Evolutionary conservation across 1,284 basidiomycete genomes (phyloP).

Genomic region (Cutaneotrichosporon cyanovorans): DNA sequence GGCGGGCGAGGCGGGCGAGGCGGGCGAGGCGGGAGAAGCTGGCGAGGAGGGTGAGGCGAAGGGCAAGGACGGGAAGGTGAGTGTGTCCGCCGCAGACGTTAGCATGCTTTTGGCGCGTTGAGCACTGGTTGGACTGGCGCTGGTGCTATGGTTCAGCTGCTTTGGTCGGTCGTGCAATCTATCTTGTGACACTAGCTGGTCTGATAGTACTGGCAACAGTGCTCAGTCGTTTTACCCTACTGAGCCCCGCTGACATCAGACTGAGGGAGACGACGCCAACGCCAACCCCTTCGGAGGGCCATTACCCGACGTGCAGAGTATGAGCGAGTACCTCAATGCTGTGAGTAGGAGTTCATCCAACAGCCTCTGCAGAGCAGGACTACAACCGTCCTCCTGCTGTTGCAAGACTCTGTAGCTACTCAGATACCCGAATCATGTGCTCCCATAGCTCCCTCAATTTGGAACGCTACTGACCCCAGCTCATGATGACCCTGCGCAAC

Average conservation of each 20-base stretch:
- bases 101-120: neutral
- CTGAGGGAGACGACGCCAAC: neutral
- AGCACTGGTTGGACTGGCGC: too few species aligned
- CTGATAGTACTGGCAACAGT: too few species aligned
- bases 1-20: constrained; percentile 28
- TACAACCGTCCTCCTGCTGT: too few species aligned
- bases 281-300: constrained; percentile 9
- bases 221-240: too few species aligned
- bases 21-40: neutral
- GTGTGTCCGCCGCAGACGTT: neutral
- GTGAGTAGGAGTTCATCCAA: constrained; percentile 1
- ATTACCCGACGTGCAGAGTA: constrained; percentile 17
- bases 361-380: too few species aligned
- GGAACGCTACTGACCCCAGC: constrained; percentile 10
- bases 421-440: too few species aligned
- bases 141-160: too few species aligned
- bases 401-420: too few species aligned
- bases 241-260: constrained; percentile 5
- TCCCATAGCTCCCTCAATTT: neutral
- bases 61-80: neutral
- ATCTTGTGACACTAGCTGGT: too few species aligned
- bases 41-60: neutral
- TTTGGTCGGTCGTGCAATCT: too few species aligned
- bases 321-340: constrained; percentile 13
- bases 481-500: constrained; percentile 34